A percentile compares a stretch with the other conserved stretches of the same genome.
phyloP scores from a whole-genome alignment of 2,329 filamentous ascomycete species.

The Thyridium curvatum region DNA sequence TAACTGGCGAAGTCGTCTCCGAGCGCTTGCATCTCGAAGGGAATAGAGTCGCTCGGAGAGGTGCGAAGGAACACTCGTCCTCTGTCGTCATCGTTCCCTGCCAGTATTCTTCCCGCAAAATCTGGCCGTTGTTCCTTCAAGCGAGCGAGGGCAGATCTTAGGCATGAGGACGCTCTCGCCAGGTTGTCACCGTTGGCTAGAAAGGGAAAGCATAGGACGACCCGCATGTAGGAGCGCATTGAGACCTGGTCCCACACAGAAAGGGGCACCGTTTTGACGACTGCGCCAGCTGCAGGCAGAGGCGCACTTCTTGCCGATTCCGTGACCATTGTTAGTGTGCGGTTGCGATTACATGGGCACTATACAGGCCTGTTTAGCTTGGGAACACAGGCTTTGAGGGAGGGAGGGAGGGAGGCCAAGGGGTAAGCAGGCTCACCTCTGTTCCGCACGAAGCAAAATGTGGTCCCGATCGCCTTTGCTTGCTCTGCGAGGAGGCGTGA shows the following conservation, averaged over 20 bases:
- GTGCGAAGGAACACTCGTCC: constrained; percentile 13
- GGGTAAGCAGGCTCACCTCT: too few species aligned
- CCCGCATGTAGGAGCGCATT: constrained; percentile 11
- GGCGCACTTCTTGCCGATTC: too few species aligned
- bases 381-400: too few species aligned
- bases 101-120: constrained; percentile 18
- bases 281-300: too few species aligned
- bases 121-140: constrained; percentile 16
- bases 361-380: too few species aligned
- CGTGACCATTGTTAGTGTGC: too few species aligned
- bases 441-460: too few species aligned
- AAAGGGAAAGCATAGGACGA: constrained; percentile 16
- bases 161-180: constrained; percentile 6
- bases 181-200: constrained; percentile 1
- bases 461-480: too few species aligned
- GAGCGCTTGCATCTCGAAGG: constrained; percentile 12
- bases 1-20: constrained; percentile 16
- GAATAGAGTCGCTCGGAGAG: constrained; percentile 10
- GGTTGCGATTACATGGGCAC: too few species aligned
- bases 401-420: too few species aligned
- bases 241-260: constrained; percentile 11
- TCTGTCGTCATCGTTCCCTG: constrained; percentile 4
- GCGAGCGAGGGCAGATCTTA: constrained; percentile 10
- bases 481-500: too few species aligned
- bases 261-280: not conserved